A percentile compares a stretch with the other conserved stretches of the same genome.
Evolutionary conservation across 1,139 yeast species (phyloP).

Genomic region (Williopsis jadinii): DNA sequence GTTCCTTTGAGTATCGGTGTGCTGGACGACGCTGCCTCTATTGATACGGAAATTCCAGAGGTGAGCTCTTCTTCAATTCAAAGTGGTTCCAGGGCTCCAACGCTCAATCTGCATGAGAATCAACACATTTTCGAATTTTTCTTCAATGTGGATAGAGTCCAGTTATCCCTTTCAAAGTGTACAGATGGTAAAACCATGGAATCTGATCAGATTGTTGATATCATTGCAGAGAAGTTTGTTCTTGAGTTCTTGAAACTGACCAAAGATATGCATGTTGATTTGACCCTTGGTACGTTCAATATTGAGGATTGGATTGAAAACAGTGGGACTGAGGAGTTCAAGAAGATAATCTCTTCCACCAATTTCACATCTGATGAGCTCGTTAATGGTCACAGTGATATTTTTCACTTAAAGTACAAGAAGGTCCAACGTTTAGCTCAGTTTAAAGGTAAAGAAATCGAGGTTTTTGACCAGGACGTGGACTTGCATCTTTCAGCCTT

Average conservation of each 20-base stretch:
- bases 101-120: conserved; percentile 8
- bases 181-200: conserved; percentile 51
- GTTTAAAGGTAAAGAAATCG: conserved; percentile 49
- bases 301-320: conserved; percentile 72
- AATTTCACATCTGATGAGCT: conserved; percentile 32
- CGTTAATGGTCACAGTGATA: conserved; percentile 31
- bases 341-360: conserved; percentile 65
- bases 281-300: conserved; percentile 56
- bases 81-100: neutral
- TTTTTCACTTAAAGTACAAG: conserved; percentile 57
- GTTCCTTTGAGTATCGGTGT: conserved; percentile 14
- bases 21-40: conserved; percentile 13
- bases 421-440: conserved; percentile 58
- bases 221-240: conserved; percentile 59
- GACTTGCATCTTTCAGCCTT: conserved; percentile 75
- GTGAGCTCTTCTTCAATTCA: neutral
- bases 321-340: conserved; percentile 56
- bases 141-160: conserved; percentile 58
- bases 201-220: conserved; percentile 64
- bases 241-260: conserved; percentile 55
- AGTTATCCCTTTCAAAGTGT: conserved; percentile 63
- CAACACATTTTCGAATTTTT: conserved; percentile 58
- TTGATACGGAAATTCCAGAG: conserved; percentile 10
- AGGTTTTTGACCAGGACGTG: conserved; percentile 73
- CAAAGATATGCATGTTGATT: conserved; percentile 58